Evolutionary conservation across 2,329 filamentous ascomycete species (phyloP), one percentile per base, ranked within the genome.

Genomic region (Camillea tinctor): DNA sequence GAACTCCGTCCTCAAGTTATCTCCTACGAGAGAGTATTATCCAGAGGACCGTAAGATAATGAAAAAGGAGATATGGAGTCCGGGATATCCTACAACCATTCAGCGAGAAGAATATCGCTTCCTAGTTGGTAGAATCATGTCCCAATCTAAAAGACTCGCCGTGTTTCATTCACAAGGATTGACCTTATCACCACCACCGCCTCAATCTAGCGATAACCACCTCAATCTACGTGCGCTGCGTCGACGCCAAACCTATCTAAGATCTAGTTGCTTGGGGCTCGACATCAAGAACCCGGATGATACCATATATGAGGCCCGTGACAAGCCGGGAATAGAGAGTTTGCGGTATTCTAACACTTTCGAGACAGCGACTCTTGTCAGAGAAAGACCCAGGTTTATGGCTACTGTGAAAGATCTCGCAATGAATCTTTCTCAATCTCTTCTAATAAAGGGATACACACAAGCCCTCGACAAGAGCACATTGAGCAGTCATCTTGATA

Each of bases 21-120:
- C 69, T 20, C 67, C 74, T 3, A 54, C 21, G 2, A 61, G 74
- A 30, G 61, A 69, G 0, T 79, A 74, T 49, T 81, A 81, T n/a
- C 79, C 79, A 0, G 62, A 61, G 4, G 69, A 72, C 0, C 60
- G 68, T 17, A 68, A 66, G 2, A 23, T 72, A 0, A 72, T 77
- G 60, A 77, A 79, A 44, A 75, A 62, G 0, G 73, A 73, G 1
- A 21, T 3, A 0, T 81, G 78, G 77, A 62, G 73, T 50, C 1
- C 58, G 0, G 1, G 61, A 2, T 55, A 78, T 1, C 75, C 78
- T 0, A 62, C 64, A 1, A 68, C 67, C 0, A 69, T 77, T 15
- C 79, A 81, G 36, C 74, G 76, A 24, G 78, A 80, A 36, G 69
- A 69, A 1, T 73, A 76, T 15, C 66, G 69, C 2, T 64, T 66